Conservation (phyloP, 441 rosid species). For the Cnidoscolus chayamansa region DNA sequence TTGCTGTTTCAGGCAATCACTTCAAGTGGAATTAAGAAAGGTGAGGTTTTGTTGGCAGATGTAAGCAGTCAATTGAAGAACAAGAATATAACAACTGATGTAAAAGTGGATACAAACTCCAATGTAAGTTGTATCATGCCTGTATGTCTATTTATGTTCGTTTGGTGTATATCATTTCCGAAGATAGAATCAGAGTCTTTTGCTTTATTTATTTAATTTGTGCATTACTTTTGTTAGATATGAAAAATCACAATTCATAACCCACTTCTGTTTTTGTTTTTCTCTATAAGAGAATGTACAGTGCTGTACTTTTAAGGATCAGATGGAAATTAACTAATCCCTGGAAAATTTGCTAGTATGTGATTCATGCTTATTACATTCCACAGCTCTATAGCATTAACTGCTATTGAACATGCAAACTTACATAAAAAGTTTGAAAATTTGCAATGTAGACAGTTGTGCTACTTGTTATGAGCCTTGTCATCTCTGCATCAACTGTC, state of each 20-base stretch:
- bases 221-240: neutral
- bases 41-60: constrained; percentile 68
- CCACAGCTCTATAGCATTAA: neutral
- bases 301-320: neutral
- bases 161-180: neutral
- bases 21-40: constrained; percentile 72
- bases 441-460: neutral
- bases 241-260: neutral
- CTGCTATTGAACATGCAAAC: neutral
- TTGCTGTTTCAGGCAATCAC: constrained; percentile 63
- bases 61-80: constrained; percentile 56
- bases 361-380: neutral
- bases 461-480: neutral
- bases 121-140: constrained; percentile 38
- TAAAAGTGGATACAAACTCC: constrained; percentile 61
- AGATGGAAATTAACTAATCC: neutral
- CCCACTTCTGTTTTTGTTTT: neutral
- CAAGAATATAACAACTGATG: constrained; percentile 58
- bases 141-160: neutral
- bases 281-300: neutral
- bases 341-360: neutral
- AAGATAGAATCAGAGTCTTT: neutral
- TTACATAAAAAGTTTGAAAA: neutral
- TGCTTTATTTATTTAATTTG: neutral
- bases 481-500: neutral